Evolutionary conservation across 441 rosid species (phyloP).

Genomic region (Erodium moschatum): DNA sequence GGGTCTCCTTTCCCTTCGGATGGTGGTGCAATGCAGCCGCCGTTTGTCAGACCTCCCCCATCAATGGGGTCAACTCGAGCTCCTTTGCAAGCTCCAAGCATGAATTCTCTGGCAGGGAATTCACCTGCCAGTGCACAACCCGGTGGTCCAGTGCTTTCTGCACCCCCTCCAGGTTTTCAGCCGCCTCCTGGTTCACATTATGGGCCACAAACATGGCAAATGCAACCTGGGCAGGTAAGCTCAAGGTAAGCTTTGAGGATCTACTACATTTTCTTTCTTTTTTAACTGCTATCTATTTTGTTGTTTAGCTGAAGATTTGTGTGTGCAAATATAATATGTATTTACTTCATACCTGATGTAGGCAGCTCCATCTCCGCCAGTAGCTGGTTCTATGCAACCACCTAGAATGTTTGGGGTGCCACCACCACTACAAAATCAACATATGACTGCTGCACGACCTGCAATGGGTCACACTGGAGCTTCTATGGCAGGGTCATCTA

Average conservation of each 20-base stretch:
- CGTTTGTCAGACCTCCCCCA: background rate
- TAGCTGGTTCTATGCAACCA: constrained; percentile 38
- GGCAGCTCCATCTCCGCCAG: constrained; percentile 21
- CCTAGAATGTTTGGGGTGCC: constrained; percentile 33
- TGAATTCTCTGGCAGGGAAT: background rate
- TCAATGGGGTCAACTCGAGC: background rate
- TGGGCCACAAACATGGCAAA: background rate
- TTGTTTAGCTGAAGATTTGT: background rate
- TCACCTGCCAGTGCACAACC: background rate
- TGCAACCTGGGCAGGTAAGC: background rate
- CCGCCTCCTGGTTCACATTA: background rate
- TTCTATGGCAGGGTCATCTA: constrained; percentile 35
- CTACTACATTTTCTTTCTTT: background rate
- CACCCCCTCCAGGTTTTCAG: background rate
- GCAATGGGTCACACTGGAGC: constrained; percentile 42
- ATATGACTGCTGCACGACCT: constrained; percentile 38
- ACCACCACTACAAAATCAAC: constrained; percentile 30
- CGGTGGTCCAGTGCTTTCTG: background rate
- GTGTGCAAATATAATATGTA: background rate
- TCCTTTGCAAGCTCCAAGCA: background rate
- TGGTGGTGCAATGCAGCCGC: no score
- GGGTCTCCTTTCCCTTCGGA: no score
- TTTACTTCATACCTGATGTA: background rate
- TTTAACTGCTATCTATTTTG: background rate
- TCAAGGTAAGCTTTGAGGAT: background rate